phyloP scores from a whole-genome alignment of 2,329 filamentous ascomycete genomes.

The Talaromyces sp. region DNA sequence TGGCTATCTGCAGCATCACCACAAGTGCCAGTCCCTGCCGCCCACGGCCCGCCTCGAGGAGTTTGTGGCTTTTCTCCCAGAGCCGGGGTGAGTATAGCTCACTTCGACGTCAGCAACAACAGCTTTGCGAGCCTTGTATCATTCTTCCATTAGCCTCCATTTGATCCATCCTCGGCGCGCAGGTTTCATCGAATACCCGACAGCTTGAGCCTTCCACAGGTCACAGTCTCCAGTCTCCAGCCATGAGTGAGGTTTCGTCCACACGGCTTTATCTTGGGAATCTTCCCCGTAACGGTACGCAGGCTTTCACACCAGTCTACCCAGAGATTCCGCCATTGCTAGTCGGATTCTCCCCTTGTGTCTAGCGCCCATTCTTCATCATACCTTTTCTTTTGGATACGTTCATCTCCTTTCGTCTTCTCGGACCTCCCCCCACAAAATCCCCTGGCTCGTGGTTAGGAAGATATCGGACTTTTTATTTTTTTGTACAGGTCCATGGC shows the following conservation, averaged over 20 bases:
- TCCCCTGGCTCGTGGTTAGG: neutral
- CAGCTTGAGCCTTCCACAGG: neutral
- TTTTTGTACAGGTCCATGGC: constrained; percentile 7
- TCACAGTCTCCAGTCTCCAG: constrained; percentile 12
- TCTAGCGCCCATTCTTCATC: constrained; percentile 5
- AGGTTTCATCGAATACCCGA: neutral
- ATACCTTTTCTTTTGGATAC: constrained; percentile 14
- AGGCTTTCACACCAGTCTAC: constrained; percentile 30
- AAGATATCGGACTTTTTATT: constrained; percentile 2
- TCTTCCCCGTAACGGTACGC: constrained; percentile 89
- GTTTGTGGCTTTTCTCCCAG: constrained; percentile 2
- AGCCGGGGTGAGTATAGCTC: constrained; percentile 9
- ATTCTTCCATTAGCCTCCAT: neutral
- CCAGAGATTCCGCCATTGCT: constrained; percentile 18
- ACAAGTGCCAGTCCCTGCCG: neutral
- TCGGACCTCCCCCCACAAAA: constrained; percentile 12
- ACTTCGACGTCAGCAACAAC: constrained; percentile 1
- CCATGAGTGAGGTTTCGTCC: constrained; percentile 82
- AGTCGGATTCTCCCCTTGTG: constrained; percentile 12
- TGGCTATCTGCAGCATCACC: neutral
- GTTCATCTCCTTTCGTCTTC: constrained; percentile 11
- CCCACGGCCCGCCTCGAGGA: neutral
- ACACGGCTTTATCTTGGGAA: constrained; percentile 97
- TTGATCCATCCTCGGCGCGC: neutral
- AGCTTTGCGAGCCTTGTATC: neutral